Evolutionary conservation across 257 asterid species (phyloP), one percentile per base, ranked within the genome.

Genomic region (Phtheirospermum japonicum): DNA sequence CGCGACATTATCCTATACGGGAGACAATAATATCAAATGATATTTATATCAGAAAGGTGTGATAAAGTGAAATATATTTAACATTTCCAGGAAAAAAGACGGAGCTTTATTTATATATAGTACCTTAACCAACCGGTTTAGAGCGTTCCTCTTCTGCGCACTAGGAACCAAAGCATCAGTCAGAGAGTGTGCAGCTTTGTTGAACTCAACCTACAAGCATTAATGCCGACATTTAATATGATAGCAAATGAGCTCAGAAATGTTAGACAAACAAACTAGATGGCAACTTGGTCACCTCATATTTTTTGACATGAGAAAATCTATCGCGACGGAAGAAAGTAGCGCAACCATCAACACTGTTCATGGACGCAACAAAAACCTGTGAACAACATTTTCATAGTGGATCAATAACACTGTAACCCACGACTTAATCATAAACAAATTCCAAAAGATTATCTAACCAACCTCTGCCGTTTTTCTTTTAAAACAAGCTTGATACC

Each of bases 321-420:
- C 94, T 85, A 74, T 93, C 99, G 57, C 96, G 89, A 16, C 99
- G 97, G 74, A 89, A 93, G 75, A 93, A 93, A 48, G 99, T 93
- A 74, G 99, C 99, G 78, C 97, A 93, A 50, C 99, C 97, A 74
- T 93, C 97, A 67, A 83, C 52, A 28, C 52, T 78, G 68, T 77
- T 75, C 53, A 69, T 73, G 54, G 75, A 79, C 68, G 95, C 90
- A 63, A 64, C 78, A 71, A 76, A 83, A 65, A 83, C 91, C 99
- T 93, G 84, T 72, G 71, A 57, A 69, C 6, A 14, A 19, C 16
- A 50, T 66, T 14, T 32, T 33, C 73, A 54, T 23, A 19, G 48
- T 36, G 42, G 57, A 53, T 65, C 37, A 73, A 58, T 57, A 67
- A 69, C 63, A 68, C 18, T 42, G 10, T 12, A 42, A 42, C n/a